Conservation (phyloP, 2,329 filamentous ascomycete genomes). For the Chalara sp. region DNA sequence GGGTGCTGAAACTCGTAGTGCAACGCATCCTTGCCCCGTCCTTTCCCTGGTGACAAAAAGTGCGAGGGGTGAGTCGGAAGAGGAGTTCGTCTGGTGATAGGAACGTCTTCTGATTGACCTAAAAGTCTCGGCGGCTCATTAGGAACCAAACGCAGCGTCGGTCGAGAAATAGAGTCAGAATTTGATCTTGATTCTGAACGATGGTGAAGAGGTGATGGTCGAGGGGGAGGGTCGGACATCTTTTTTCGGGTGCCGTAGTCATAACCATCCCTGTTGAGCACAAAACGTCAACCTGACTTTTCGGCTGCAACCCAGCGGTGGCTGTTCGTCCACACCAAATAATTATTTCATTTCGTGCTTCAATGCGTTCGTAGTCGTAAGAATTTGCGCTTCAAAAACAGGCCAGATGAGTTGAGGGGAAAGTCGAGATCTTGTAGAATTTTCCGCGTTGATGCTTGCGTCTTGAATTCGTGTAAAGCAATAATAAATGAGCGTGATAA, state of each 20-base stretch:
- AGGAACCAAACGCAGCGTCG: conserved; percentile 15
- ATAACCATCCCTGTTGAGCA: background rate
- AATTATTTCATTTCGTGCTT: too few relatives aligned
- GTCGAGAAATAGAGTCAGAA: background rate
- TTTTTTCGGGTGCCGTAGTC: conserved; percentile 1
- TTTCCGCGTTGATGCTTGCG: too few relatives aligned
- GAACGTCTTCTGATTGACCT: conserved; percentile 14
- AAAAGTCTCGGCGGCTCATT: conserved; percentile 14
- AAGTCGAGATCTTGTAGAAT: too few relatives aligned
- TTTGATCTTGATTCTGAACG: conserved; percentile 20
- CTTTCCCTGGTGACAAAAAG: conserved; percentile 20
- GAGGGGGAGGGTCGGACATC: conserved; percentile 7
- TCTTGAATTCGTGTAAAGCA: too few relatives aligned
- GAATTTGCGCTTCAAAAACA: too few relatives aligned
- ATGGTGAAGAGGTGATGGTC: conserved; percentile 17
- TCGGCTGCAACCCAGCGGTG: too few relatives aligned
- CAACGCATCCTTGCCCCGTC: conserved; percentile 12
- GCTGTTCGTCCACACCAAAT: too few relatives aligned
- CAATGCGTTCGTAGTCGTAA: too few relatives aligned
- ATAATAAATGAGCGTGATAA: too few relatives aligned
- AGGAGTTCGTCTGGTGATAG: conserved; percentile 24
- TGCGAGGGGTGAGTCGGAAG: conserved; percentile 26
- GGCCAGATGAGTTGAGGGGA: too few relatives aligned
- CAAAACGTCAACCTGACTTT: too few relatives aligned
- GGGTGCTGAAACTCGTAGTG: conserved; percentile 21